Conservation (phyloP, 441 rosid species). For the Corymbia calophylla region DNA sequence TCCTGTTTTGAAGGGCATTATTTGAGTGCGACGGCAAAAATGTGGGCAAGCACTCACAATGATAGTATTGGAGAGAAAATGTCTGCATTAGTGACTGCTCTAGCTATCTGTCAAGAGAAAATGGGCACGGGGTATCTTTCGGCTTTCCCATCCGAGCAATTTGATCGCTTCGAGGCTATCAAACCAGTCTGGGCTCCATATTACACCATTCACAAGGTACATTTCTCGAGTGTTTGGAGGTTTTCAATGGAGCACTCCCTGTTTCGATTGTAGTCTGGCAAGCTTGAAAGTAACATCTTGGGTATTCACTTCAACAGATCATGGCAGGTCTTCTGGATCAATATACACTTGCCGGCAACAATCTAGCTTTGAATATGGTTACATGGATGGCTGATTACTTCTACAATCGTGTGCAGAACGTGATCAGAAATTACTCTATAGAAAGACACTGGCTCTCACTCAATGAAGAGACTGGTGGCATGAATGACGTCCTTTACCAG, state of each 20-base stretch:
- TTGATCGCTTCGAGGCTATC: slow-evolving; percentile 82
- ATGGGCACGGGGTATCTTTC: slow-evolving; percentile 80
- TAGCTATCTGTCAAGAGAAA: slow-evolving; percentile 70
- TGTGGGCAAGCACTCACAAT: slow-evolving; percentile 95
- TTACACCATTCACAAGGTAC: slow-evolving; percentile 95
- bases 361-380: slow-evolving; percentile 38
- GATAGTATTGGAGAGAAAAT: slow-evolving; percentile 59
- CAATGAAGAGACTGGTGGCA: slow-evolving; percentile 65
- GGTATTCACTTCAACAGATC: slow-evolving; percentile 25
- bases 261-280: background rate
- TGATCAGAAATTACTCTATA: slow-evolving; percentile 22
- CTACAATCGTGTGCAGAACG: slow-evolving; percentile 44
- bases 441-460: slow-evolving; percentile 45
- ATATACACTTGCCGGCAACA: slow-evolving; percentile 30
- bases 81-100: slow-evolving; percentile 61
- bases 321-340: slow-evolving; percentile 61
- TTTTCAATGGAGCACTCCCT: background rate
- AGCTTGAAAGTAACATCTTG: background rate
- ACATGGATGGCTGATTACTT: slow-evolving; percentile 54
- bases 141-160: slow-evolving; percentile 77
- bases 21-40: slow-evolving; percentile 85
- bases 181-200: slow-evolving; percentile 97
- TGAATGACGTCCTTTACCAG: slow-evolving; percentile 53
- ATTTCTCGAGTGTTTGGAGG: background rate
- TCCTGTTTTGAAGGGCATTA: slow-evolving; percentile 72